Conservation (phyloP, 495 filamentous ascomycete genomes). For the Aspergillus bertholletiae region DNA sequence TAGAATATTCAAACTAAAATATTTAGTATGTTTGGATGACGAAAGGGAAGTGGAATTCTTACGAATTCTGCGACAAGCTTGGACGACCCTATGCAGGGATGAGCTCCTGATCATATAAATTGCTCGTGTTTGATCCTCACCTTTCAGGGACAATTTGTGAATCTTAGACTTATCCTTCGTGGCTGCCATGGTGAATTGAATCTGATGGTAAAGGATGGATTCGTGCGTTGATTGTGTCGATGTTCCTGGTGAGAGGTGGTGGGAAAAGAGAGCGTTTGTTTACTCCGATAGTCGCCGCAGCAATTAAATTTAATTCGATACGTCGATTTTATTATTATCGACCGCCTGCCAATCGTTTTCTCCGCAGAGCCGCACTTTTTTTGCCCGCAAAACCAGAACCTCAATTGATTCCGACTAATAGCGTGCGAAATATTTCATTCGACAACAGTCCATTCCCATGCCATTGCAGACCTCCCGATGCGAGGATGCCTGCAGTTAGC, state of each 20-base stretch:
- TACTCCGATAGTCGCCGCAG: conserved; percentile 38
- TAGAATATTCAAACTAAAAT: conserved; percentile 88
- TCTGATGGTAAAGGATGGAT: neutral
- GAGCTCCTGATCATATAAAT: conserved; percentile 13
- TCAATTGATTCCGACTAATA: neutral
- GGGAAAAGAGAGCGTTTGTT: conserved; percentile 30
- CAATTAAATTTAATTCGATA: conserved; percentile 15
- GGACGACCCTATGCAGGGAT: conserved; percentile 57
- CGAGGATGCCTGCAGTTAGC: conserved; percentile 54
- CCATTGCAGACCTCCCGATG: conserved; percentile 44
- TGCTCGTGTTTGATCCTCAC: conserved; percentile 32
- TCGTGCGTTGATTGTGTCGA: neutral
- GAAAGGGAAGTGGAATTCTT: conserved; percentile 30
- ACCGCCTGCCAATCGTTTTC: conserved; percentile 27
- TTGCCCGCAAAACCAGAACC: conserved; percentile 8
- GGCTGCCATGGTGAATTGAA: conserved; percentile 32
- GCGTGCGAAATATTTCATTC: neutral
- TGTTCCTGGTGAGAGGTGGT: neutral
- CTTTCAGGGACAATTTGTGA: conserved; percentile 91
- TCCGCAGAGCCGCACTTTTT: conserved; percentile 25
- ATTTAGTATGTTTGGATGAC: conserved; percentile 15
- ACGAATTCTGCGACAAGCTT: conserved; percentile 95
- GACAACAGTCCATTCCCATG: conserved; percentile 25
- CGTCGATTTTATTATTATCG: neutral
- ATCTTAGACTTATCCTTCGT: conserved; percentile 86